A percentile compares a stretch with the other conserved stretches of the same genome.
Conservation (phyloP, 495 filamentous ascomycete species). For the Penicillium flavigenum region DNA sequence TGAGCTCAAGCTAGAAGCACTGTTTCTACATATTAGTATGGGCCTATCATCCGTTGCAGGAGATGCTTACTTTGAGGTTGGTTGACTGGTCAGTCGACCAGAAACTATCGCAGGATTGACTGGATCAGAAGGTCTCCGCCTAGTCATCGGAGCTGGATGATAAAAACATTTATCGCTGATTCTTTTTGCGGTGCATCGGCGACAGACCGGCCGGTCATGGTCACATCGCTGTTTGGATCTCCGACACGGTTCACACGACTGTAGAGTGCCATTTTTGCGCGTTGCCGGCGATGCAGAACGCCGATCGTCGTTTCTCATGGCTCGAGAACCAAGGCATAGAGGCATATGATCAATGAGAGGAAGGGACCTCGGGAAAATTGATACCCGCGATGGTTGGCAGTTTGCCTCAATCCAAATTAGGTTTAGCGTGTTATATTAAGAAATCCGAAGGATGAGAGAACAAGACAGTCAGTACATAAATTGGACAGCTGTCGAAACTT, state of each 20-base stretch:
- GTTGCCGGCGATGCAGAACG: slow-evolving; percentile 31
- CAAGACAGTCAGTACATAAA: not conserved
- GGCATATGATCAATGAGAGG: not conserved
- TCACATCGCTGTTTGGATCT: slow-evolving; percentile 54
- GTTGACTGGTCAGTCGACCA: slow-evolving; percentile 22
- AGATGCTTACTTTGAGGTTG: slow-evolving; percentile 30
- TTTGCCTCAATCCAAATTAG: not conserved
- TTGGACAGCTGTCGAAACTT: not conserved
- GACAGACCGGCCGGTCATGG: slow-evolving; percentile 42
- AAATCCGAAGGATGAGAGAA: not conserved
- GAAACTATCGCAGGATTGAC: slow-evolving; percentile 11
- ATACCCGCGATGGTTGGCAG: slow-evolving; percentile 1
- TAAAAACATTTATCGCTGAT: slow-evolving; percentile 41
- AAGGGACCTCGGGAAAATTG: not conserved
- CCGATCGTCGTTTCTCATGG: slow-evolving; percentile 26
- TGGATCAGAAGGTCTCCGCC: slow-evolving; percentile 21
- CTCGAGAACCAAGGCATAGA: slow-evolving; percentile 4
- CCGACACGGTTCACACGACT: slow-evolving; percentile 54
- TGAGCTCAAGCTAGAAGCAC: slow-evolving; percentile 32
- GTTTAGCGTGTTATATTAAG: slow-evolving; percentile 13
- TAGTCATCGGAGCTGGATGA: slow-evolving; percentile 48
- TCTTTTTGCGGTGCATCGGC: slow-evolving; percentile 36
- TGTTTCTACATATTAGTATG: slow-evolving; percentile 10
- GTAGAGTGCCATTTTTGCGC: slow-evolving; percentile 48
- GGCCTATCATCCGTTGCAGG: not conserved